Conservation (phyloP, 176 grass and related monocot species). For the Alloteropsis semialata region DNA sequence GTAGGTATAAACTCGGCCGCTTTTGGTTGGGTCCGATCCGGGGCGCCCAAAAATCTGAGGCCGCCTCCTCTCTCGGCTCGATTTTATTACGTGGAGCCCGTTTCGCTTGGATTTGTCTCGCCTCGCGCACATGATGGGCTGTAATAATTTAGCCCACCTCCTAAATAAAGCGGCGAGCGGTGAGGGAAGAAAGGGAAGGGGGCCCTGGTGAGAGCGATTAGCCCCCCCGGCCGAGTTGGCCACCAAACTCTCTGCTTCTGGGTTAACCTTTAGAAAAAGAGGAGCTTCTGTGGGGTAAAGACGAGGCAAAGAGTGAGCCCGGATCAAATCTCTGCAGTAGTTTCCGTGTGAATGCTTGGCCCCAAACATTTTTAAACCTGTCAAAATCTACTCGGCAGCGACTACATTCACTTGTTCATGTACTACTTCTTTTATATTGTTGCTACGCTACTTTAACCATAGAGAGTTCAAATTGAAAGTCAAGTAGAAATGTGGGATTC, state of each 20-base stretch:
- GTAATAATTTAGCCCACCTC: constrained; percentile 51
- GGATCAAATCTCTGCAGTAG: neutral
- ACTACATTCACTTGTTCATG: neutral
- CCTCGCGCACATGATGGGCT: constrained; percentile 34
- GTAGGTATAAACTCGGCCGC: neutral
- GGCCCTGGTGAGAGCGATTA: too few species aligned
- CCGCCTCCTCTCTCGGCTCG: too few species aligned
- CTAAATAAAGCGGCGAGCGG: constrained; percentile 9
- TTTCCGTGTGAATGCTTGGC: neutral
- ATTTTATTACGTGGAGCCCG: constrained; percentile 69
- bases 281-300: constrained; percentile 25
- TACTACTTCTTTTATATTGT: too few species aligned
- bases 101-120: constrained; percentile 51
- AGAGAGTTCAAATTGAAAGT: neutral
- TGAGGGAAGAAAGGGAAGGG: neutral
- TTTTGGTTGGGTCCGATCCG: constrained; percentile 20
- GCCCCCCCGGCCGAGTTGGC: neutral
- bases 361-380: neutral
- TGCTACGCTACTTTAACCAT: too few species aligned
- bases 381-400: neutral
- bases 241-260: neutral
- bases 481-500: neutral
- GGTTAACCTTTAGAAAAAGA: constrained; percentile 27
- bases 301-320: neutral
- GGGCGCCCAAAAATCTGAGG: constrained; percentile 7